A percentile compares a stretch with the other conserved stretches of the same genome.
phyloP scores from a whole-genome alignment of 2,329 filamentous ascomycete species.

The Aureobasidium musti region DNA sequence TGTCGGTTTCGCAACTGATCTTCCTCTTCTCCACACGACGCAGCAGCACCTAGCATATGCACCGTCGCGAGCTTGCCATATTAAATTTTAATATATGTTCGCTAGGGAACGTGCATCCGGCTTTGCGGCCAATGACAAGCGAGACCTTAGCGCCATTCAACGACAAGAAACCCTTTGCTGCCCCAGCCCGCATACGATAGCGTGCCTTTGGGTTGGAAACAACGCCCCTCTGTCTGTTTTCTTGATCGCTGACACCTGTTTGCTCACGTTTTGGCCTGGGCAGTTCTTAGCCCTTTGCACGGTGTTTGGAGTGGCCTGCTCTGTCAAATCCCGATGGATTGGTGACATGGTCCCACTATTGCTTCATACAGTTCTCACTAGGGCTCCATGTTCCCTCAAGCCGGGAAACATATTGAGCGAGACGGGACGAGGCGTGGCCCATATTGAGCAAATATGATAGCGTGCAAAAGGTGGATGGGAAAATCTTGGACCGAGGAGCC shows the following conservation, averaged over 20 bases:
- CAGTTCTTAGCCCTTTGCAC: not conserved
- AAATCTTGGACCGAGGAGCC: constrained; percentile 4
- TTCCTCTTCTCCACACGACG: not conserved
- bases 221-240: not conserved
- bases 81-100: constrained; percentile 13
- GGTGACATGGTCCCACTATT: not conserved
- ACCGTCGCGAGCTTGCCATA: constrained; percentile 6
- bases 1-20: not conserved
- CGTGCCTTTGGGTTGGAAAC: constrained; percentile 4
- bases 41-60: not conserved
- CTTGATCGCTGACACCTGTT: constrained; percentile 9
- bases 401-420: constrained; percentile 4
- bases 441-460: not conserved
- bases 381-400: not conserved
- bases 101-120: constrained; percentile 23
- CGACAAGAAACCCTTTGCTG: constrained; percentile 11
- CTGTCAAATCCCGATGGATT: not conserved
- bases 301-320: not conserved
- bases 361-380: constrained; percentile 12
- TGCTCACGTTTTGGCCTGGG: not conserved
- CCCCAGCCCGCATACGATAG: constrained; percentile 25
- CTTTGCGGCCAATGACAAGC: constrained; percentile 21
- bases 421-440: constrained; percentile 14
- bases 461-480: not conserved
- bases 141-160: constrained; percentile 13